phyloP scores from a whole-genome alignment of 345 rosid species.

The Firmiana major region DNA sequence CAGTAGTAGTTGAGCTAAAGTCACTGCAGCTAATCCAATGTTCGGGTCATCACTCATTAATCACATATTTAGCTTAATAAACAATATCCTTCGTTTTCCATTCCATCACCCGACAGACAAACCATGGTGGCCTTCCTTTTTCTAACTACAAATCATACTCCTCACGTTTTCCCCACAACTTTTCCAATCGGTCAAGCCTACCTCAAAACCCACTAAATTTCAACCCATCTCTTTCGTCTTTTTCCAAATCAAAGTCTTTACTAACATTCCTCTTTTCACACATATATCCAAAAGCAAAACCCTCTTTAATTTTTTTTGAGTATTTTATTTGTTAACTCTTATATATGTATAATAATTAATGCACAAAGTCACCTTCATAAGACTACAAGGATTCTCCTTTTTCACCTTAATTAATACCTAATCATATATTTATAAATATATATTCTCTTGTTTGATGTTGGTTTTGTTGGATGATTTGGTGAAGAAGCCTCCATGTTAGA shows the following conservation, averaged over 20 bases:
- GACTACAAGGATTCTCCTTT: background rate
- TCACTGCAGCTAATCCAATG: no score
- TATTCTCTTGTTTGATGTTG: slow-evolving; percentile 9
- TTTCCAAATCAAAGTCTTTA: slow-evolving; percentile 1
- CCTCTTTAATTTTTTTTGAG: background rate
- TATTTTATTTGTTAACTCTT: background rate
- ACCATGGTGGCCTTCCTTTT: slow-evolving; percentile 24
- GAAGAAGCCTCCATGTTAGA: slow-evolving; percentile 15
- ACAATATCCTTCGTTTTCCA: background rate
- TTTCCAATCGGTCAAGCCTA: slow-evolving; percentile 21
- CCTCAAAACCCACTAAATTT: slow-evolving; percentile 19
- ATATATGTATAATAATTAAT: no score
- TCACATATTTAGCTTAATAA: background rate
- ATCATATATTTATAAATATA: slow-evolving; percentile 4
- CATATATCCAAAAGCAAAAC: background rate
- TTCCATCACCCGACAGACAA: slow-evolving; percentile 28
- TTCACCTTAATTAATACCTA: slow-evolving; percentile 15
- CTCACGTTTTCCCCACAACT: slow-evolving; percentile 13
- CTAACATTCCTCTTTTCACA: slow-evolving; percentile 14
- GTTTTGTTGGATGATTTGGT: slow-evolving; percentile 17
- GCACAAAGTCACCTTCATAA: background rate
- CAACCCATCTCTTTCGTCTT: slow-evolving; percentile 10
- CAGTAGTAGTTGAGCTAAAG: no score
- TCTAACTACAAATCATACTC: background rate
- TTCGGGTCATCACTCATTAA: background rate